A percentile compares a stretch with the other conserved stretches of the same genome.
phyloP scores from a whole-genome alignment of 2,329 filamentous ascomycete species.

The Calonectria pteridis region DNA sequence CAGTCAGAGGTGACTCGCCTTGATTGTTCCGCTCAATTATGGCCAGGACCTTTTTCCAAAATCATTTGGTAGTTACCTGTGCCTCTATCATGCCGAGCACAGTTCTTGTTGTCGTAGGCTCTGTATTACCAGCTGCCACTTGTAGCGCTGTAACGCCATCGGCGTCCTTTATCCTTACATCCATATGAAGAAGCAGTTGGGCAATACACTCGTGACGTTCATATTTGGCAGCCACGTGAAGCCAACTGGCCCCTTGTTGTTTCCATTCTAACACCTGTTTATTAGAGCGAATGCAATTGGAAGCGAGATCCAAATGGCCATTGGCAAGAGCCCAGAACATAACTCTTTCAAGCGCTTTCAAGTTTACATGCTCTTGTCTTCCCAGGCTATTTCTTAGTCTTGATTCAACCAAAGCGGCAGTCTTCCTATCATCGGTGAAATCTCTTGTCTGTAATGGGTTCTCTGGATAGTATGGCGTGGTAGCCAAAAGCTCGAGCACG shows the following conservation, averaged over 20 bases:
- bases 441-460: neutral
- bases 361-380: neutral
- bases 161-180: neutral
- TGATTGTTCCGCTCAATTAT: neutral
- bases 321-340: neutral
- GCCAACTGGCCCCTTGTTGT: neutral
- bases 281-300: neutral
- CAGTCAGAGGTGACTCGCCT: neutral
- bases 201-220: neutral
- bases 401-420: neutral
- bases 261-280: neutral
- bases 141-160: neutral
- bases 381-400: neutral
- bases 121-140: neutral
- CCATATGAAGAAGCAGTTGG: neutral
- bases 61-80: neutral
- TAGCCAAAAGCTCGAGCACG: neutral
- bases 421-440: neutral
- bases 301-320: neutral
- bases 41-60: neutral
- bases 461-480: neutral
- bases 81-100: neutral
- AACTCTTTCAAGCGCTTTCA: neutral
- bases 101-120: neutral
- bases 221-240: neutral